phyloP scores from a whole-genome alignment of 2,329 filamentous ascomycete species.

The Magnaporthales sp. region DNA sequence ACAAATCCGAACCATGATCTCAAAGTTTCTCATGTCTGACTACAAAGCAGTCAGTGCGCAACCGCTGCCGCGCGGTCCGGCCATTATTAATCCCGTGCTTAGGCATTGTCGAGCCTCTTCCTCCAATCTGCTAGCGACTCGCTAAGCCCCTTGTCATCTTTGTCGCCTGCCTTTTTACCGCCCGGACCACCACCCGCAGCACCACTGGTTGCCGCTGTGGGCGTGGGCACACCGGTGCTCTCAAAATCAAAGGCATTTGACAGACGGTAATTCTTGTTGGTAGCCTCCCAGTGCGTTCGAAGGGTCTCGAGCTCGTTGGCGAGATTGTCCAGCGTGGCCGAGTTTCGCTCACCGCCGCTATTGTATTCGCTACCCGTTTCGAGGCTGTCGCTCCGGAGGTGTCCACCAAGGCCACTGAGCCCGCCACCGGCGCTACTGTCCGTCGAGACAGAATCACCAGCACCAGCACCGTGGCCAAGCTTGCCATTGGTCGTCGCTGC shows the following conservation, averaged over 20 bases:
- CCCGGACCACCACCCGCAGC: constrained; percentile 7
- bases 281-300: constrained; percentile 88
- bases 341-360: constrained; percentile 40
- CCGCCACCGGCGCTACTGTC: neutral
- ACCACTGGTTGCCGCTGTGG: constrained; percentile 7
- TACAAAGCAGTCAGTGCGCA: neutral
- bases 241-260: constrained; percentile 90
- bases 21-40: neutral
- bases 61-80: neutral
- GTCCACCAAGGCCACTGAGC: constrained; percentile 18
- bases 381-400: constrained; percentile 46
- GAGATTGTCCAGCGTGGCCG: constrained; percentile 74
- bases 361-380: constrained; percentile 52
- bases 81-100: neutral
- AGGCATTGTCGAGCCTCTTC: constrained; percentile 55
- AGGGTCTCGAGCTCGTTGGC: constrained; percentile 88
- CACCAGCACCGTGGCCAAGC: constrained; percentile 11
- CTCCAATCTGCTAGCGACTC: constrained; percentile 74
- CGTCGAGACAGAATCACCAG: constrained; percentile 6
- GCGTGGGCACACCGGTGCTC: constrained; percentile 16
- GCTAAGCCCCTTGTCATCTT: constrained; percentile 45
- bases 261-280: constrained; percentile 88
- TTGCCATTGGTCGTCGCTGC: constrained; percentile 21
- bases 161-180: constrained; percentile 24
- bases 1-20: neutral